Evolutionary conservation across 208 protist genomes (phyloP).

Genomic region (Lotmaria passim): DNA sequence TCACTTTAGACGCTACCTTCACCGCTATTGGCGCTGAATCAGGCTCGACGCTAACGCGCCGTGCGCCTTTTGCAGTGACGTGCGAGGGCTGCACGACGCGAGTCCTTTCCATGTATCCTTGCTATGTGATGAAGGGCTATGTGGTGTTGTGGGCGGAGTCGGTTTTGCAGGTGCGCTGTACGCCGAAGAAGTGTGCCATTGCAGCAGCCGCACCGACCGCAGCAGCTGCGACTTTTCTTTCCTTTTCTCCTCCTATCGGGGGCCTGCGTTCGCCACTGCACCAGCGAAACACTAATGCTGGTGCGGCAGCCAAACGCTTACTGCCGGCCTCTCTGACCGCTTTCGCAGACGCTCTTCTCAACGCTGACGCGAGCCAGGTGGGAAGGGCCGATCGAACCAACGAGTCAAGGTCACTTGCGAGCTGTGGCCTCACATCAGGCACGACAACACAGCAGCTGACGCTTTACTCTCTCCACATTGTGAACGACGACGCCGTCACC

Average conservation of each 20-base stretch:
- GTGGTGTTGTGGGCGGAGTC: conserved; percentile 70
- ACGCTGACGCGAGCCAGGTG: too few relatives aligned
- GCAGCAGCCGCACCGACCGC: neutral
- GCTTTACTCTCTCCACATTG: conserved; percentile 62
- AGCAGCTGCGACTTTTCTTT: neutral
- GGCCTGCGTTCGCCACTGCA: too few relatives aligned
- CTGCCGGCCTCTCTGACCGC: too few relatives aligned
- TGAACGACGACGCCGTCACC: conserved; percentile 36
- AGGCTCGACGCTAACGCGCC: too few relatives aligned
- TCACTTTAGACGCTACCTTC: neutral
- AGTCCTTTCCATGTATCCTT: conserved; percentile 40
- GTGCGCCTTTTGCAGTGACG: conserved; percentile 19
- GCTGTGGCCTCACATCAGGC: too few relatives aligned
- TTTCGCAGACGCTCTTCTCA: too few relatives aligned
- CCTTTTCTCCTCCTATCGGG: neutral
- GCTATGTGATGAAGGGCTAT: conserved; percentile 47
- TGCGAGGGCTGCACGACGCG: conserved; percentile 37
- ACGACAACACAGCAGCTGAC: conserved; percentile 8
- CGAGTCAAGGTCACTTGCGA: too few relatives aligned
- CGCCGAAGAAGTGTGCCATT: neutral
- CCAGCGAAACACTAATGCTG: too few relatives aligned
- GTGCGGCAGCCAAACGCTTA: too few relatives aligned
- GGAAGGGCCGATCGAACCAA: too few relatives aligned
- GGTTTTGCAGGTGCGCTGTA: conserved; percentile 27
- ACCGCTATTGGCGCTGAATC: neutral